Conservation (phyloP, 768 basidiomycete species). For the Suillus alpinus region DNA sequence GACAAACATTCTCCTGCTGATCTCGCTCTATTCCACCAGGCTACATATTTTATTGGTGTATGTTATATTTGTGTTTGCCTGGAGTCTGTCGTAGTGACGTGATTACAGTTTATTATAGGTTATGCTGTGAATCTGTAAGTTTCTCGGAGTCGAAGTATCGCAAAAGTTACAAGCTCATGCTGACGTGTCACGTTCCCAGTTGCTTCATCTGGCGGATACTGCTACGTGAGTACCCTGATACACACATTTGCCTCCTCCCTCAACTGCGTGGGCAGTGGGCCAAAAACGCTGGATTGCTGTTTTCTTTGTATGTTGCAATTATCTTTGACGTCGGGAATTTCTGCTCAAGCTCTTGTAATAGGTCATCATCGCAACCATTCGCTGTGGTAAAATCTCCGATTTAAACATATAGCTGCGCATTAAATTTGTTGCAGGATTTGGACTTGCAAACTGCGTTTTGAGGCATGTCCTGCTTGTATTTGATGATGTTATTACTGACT, state of each 20-base stretch:
- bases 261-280: slow-evolving; percentile 8
- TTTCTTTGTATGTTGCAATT: slow-evolving; percentile 11
- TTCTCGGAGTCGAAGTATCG: not conserved
- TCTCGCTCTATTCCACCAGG: not conserved
- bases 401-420: not conserved
- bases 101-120: not conserved
- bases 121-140: slow-evolving; percentile 4
- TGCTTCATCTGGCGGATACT: slow-evolving; percentile 18
- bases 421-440: slow-evolving; percentile 5
- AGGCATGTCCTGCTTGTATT: not conserved
- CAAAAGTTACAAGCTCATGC: not conserved
- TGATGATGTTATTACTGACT: not conserved
- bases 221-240: slow-evolving; percentile 11
- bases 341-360: not conserved
- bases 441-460: slow-evolving; percentile 3
- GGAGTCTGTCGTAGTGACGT: not conserved
- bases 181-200: not conserved
- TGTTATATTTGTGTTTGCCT: not conserved
- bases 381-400: slow-evolving; percentile 3
- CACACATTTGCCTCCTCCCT: not conserved
- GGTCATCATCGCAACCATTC: slow-evolving; percentile 6
- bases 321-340: not conserved
- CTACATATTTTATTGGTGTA: slow-evolving; percentile 9
- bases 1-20: not conserved
- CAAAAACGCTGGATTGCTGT: slow-evolving; percentile 8